Evolutionary conservation across 2,329 filamentous ascomycete species (phyloP).

Genomic region (Fusarium praegraminearum): DNA sequence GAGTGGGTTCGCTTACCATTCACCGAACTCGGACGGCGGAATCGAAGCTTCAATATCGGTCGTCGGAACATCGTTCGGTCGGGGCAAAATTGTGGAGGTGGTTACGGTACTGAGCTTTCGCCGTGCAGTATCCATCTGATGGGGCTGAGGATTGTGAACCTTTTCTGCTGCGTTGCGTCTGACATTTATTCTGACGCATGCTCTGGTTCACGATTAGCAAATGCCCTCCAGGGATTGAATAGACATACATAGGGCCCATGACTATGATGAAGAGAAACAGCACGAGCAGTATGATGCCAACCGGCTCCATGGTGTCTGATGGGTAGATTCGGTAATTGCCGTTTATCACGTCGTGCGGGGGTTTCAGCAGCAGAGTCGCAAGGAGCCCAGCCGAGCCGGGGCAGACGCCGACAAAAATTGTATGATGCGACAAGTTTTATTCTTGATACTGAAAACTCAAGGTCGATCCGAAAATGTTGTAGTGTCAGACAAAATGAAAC

Average conservation of each 20-base stretch:
- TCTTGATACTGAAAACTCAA: background rate
- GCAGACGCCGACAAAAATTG: background rate
- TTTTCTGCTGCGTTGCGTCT: slow-evolving; percentile 22
- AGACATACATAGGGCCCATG: slow-evolving; percentile 40
- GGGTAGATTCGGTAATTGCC: background rate
- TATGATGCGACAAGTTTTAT: background rate
- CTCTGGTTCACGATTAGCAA: slow-evolving; percentile 30
- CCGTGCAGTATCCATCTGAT: slow-evolving; percentile 44
- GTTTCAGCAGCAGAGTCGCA: background rate
- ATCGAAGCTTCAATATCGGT: slow-evolving; percentile 37
- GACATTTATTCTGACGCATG: slow-evolving; percentile 34
- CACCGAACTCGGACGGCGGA: slow-evolving; percentile 40
- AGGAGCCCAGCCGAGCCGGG: background rate
- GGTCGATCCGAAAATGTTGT: background rate
- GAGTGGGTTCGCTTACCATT: slow-evolving; percentile 45
- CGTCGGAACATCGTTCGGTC: slow-evolving; percentile 14
- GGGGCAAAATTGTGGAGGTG: slow-evolving; percentile 37
- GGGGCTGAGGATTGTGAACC: slow-evolving; percentile 39
- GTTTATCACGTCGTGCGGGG: slow-evolving; percentile 8
- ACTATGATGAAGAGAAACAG: slow-evolving; percentile 42
- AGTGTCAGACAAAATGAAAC: background rate
- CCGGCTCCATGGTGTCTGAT: slow-evolving; percentile 39
- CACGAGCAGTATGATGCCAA: slow-evolving; percentile 45
- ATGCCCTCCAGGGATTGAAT: background rate
- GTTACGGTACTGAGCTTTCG: slow-evolving; percentile 50